Conservation (phyloP, 179 eudicot genomes). For the Beta lomatogona region DNA sequence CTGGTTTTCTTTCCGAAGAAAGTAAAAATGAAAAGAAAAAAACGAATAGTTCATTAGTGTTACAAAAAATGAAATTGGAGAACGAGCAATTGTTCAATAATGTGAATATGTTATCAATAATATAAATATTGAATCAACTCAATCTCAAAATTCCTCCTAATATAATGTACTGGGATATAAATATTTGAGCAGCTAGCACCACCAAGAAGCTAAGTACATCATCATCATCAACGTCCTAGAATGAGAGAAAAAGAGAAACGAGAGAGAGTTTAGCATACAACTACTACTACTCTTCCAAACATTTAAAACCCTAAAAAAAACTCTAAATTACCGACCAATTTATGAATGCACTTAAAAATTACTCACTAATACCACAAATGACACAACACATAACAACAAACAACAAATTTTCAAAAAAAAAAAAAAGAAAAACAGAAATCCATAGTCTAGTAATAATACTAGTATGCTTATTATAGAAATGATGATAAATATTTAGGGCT, state of each 20-base stretch:
- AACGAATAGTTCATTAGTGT: neutral
- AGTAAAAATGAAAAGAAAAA: neutral
- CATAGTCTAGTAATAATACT: too few species aligned
- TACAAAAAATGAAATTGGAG: too few species aligned
- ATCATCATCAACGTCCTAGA: conserved; percentile 21
- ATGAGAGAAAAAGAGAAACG: neutral
- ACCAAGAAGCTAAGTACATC: conserved; percentile 12
- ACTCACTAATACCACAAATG: neutral
- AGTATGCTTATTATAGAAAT: too few species aligned
- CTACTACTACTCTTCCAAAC: neutral
- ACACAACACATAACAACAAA: neutral
- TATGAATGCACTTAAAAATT: too few species aligned
- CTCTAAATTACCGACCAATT: neutral
- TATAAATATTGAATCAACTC: conserved; percentile 1
- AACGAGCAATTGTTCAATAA: conserved; percentile 10
- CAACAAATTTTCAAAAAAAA: neutral
- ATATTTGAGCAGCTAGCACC: neutral
- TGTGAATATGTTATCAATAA: neutral
- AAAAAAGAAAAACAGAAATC: neutral
- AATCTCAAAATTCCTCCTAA: conserved; percentile 28
- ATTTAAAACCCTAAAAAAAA: conserved; percentile 20
- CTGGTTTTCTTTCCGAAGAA: neutral
- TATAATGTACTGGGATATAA: conserved; percentile 3
- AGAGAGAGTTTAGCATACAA: conserved; percentile 8
- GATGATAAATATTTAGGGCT: conserved; percentile 34